Percentiles rank a stretch among this genome's conserved stretches.
phyloP scores from a whole-genome alignment of 2,329 filamentous ascomycete genomes.

The Sclerotinia spermophila region DNA sequence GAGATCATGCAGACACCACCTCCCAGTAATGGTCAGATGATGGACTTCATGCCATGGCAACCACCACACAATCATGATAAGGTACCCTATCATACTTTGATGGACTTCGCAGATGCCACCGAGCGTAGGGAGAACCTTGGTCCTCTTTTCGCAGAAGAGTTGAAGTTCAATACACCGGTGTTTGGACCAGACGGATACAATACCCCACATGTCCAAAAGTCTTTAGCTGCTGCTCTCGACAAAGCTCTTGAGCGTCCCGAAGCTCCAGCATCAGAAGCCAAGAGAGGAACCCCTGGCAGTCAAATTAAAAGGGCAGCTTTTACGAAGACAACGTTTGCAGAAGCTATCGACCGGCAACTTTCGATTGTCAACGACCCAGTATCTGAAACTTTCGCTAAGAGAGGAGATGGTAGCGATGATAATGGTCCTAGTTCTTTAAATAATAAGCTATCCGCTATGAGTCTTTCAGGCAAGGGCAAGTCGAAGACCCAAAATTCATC shows the following conservation, averaged over 20 bases:
- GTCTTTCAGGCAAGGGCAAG: constrained; percentile 8
- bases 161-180: constrained; percentile 51
- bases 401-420: not conserved
- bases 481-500: not conserved
- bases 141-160: constrained; percentile 51
- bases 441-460: constrained; percentile 23
- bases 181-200: constrained; percentile 54
- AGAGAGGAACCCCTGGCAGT: not conserved
- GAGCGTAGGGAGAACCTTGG: constrained; percentile 53
- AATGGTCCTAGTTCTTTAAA: constrained; percentile 12
- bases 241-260: constrained; percentile 21
- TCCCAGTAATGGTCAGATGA: constrained; percentile 54
- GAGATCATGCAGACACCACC: constrained; percentile 61
- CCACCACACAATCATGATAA: constrained; percentile 51
- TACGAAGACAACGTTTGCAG: constrained; percentile 15
- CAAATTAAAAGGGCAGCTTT: constrained; percentile 8
- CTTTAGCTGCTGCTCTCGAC: constrained; percentile 34
- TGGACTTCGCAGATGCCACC: constrained; percentile 53
- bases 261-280: constrained; percentile 22
- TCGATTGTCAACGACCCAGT: constrained; percentile 4
- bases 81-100: constrained; percentile 49
- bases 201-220: constrained; percentile 16
- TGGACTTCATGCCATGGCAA: constrained; percentile 59
- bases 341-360: constrained; percentile 12
- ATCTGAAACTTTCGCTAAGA: not conserved